Conservation (phyloP, 768 basidiomycete species). For the Coprinopsis sp. region DNA sequence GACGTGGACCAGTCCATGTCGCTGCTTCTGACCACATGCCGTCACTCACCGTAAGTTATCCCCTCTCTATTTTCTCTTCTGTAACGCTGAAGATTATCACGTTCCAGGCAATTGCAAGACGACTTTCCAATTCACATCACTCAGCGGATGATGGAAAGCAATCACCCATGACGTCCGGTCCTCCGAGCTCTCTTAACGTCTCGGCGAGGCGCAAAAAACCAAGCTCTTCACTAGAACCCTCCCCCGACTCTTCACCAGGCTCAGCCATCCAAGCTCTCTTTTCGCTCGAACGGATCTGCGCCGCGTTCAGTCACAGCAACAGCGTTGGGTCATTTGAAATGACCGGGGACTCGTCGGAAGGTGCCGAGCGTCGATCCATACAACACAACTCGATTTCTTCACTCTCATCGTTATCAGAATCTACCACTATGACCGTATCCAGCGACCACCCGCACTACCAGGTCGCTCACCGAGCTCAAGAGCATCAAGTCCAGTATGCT, state of each 20-base stretch:
- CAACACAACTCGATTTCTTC: too few relatives aligned
- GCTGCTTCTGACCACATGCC: not conserved
- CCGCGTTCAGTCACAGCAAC: slow-evolving; percentile 26
- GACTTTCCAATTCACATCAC: slow-evolving; percentile 6
- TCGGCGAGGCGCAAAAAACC: not conserved
- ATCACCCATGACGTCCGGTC: not conserved
- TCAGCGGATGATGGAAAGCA: not conserved
- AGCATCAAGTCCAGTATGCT: too few relatives aligned
- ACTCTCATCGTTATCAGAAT: too few relatives aligned
- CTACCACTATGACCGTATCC: too few relatives aligned
- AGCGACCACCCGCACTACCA: too few relatives aligned
- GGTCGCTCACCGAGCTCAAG: too few relatives aligned
- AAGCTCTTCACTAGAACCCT: not conserved
- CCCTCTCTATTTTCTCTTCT: not conserved
- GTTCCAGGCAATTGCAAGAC: slow-evolving; percentile 4
- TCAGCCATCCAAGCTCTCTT: slow-evolving; percentile 6
- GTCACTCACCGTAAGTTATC: slow-evolving; percentile 7
- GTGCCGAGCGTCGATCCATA: too few relatives aligned
- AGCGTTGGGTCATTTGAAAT: slow-evolving; percentile 31
- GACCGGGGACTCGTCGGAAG: too few relatives aligned
- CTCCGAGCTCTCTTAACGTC: not conserved
- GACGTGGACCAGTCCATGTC: not conserved
- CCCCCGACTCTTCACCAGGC: too few relatives aligned
- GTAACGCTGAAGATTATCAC: too few relatives aligned
- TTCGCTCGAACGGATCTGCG: slow-evolving; percentile 14